Evolutionary conservation across 176 grass and related monocot genomes (phyloP).

Genomic region (Zoysia pacifica): DNA sequence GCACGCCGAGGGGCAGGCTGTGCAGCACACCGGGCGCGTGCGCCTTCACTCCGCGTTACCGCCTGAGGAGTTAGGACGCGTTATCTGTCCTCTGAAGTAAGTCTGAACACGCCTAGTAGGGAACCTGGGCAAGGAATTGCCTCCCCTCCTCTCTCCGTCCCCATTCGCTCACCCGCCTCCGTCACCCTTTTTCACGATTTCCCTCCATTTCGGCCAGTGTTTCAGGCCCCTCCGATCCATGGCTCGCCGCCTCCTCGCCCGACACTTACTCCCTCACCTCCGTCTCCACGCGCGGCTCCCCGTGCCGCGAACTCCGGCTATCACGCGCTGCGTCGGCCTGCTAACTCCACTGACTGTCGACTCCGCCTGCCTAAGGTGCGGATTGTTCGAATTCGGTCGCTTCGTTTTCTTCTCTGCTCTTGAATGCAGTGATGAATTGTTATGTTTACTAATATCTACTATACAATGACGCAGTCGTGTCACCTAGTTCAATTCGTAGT

Average conservation of each 20-base stretch:
- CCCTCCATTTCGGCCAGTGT: background rate
- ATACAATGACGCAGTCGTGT: background rate
- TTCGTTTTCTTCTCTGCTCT: background rate
- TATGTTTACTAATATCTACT: background rate
- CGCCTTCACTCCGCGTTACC: background rate
- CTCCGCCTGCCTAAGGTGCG: conserved; percentile 30
- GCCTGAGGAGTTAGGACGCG: background rate
- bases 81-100: too few species aligned
- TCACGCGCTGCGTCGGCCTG: background rate
- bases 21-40: background rate
- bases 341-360: background rate
- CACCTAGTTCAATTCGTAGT: background rate
- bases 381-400: background rate
- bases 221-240: background rate
- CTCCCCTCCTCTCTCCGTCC: background rate
- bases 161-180: background rate
- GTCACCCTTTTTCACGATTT: background rate
- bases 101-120: background rate
- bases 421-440: background rate
- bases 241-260: conserved; percentile 42
- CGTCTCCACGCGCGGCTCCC: conserved; percentile 17
- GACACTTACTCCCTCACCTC: conserved; percentile 33
- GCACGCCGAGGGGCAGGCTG: background rate
- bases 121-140: conserved; percentile 1
- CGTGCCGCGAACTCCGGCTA: background rate